Base-by-base conservation (phyloP, 1,139 yeast species). In the Sugiyamaella pinicola region DNA sequence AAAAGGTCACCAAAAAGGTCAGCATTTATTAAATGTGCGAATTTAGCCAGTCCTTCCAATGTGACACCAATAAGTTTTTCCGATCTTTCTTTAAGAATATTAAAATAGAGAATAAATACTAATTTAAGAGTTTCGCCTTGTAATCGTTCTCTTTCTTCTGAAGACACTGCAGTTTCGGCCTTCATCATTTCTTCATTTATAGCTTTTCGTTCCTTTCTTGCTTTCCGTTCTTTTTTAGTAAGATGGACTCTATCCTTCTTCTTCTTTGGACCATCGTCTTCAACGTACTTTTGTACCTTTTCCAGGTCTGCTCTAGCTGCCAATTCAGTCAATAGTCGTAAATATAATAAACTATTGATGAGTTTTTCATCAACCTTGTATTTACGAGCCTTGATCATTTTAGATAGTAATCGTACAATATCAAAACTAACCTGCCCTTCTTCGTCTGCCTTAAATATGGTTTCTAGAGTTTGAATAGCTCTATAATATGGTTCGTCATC, bases 1-100 rank as follows among this genome's bases (percentile, higher is more conserved):
- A 93, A 76, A 69, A 93, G 83, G 68, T 93, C 99, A 26, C 98
- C 98, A 61, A 93, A 79, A 51, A 93, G 75, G 61, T 93, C 98
- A 52, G 93, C 82, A 66, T 93, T 93, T 34, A 95, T 91, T 83
- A 91, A 84, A 65, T 85, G 93, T 2, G 98, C 96, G 67, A 85
- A 90, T 66, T 82, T 83, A 1, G 97, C 87, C 54, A 93, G 73
- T 5, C 98, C 98, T 74, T 93, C 98, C 51, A 93, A 75, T 0
- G 93, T 95, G 0, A 93, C 79, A 7, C 95, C 96, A 77, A 89
- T 83, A 53, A 93, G 74, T n/a, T 37, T 43, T 15, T 38, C 40
- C 10, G 49, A 37, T 43, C 82, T 77, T 26, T 78, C 79, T 66
- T 81, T 86, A 58, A 93, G 75, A 40, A 90, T 81, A 61, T 88